Evolutionary conservation across 2,329 filamentous ascomycete species (phyloP).

Genomic region (Blastomyces silverae): DNA sequence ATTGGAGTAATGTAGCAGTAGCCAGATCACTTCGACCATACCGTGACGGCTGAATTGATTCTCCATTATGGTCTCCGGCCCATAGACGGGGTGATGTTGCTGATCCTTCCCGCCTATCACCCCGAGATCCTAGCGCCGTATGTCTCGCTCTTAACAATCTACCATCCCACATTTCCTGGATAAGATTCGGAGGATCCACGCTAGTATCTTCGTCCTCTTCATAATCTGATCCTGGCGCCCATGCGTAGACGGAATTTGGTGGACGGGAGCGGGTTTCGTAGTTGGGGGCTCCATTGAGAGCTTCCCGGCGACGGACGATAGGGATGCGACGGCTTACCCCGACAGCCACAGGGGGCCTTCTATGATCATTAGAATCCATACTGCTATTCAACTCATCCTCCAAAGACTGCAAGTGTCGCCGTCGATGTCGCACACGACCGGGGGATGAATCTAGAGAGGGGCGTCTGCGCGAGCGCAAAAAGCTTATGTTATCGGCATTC

Average conservation of each 20-base stretch:
- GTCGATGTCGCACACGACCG: slow-evolving; percentile 30
- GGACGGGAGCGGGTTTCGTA: slow-evolving; percentile 51
- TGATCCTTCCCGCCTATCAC: slow-evolving; percentile 27
- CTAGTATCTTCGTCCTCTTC: slow-evolving; percentile 26
- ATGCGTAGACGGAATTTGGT: slow-evolving; percentile 53
- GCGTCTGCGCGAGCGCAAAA: slow-evolving; percentile 40
- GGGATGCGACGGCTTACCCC: slow-evolving; percentile 42
- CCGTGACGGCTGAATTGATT: slow-evolving; percentile 16
- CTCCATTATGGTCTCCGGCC: slow-evolving; percentile 21
- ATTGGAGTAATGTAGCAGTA: slow-evolving; percentile 36
- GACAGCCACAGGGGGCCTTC: slow-evolving; percentile 27
- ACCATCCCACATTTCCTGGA: slow-evolving; percentile 29
- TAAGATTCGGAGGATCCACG: slow-evolving; percentile 25
- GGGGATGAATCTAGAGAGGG: slow-evolving; percentile 28
- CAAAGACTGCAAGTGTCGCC: slow-evolving; percentile 26
- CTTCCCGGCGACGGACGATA: slow-evolving; percentile 38
- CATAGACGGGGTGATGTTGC: slow-evolving; percentile 23
- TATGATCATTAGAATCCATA: slow-evolving; percentile 34
- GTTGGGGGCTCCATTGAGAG: slow-evolving; percentile 42
- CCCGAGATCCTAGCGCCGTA: slow-evolving; percentile 20
- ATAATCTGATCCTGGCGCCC: slow-evolving; percentile 47
- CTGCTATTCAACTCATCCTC: slow-evolving; percentile 29
- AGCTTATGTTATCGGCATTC: slow-evolving; percentile 46
- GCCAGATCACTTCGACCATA: slow-evolving; percentile 26
- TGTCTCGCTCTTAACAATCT: slow-evolving; percentile 22